phyloP scores from a whole-genome alignment of 2,329 filamentous ascomycete genomes.

The Pseudomassariella vexata region DNA sequence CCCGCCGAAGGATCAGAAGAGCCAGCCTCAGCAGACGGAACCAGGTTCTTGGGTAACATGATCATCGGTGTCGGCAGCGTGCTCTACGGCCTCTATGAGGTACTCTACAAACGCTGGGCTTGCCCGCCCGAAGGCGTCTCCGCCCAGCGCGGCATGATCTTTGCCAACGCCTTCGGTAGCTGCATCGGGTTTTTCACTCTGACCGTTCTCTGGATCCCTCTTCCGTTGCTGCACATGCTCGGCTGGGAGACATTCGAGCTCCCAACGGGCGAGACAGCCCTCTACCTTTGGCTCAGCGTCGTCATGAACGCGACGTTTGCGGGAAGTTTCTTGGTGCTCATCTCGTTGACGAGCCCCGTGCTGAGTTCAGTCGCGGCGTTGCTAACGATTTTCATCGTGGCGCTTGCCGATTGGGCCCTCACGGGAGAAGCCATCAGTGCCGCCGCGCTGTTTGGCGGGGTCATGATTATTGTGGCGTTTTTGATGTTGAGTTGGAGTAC shows the following conservation, averaged over 20 bases:
- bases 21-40: slow-evolving; percentile 40
- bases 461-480: slow-evolving; percentile 85
- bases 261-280: slow-evolving; percentile 70
- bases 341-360: slow-evolving; percentile 87
- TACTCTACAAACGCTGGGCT: slow-evolving; percentile 87
- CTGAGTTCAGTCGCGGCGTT: slow-evolving; percentile 88
- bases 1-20: slow-evolving; percentile 41
- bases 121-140: slow-evolving; percentile 87
- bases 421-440: slow-evolving; percentile 70
- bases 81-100: slow-evolving; percentile 94
- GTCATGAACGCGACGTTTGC: slow-evolving; percentile 88
- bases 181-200: slow-evolving; percentile 85
- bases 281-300: slow-evolving; percentile 75
- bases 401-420: slow-evolving; percentile 81
- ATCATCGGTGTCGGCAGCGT: slow-evolving; percentile 88
- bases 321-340: slow-evolving; percentile 86
- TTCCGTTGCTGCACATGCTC: slow-evolving; percentile 74
- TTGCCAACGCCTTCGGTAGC: slow-evolving; percentile 87
- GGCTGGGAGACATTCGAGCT: slow-evolving; percentile 80
- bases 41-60: slow-evolving; percentile 77
- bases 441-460: slow-evolving; percentile 74
- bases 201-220: slow-evolving; percentile 81
- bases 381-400: slow-evolving; percentile 94
- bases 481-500: slow-evolving; percentile 84
- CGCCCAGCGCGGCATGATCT: slow-evolving; percentile 86